Evolutionary conservation across 176 grass and related monocot genomes (phyloP), one percentile per base, ranked within the genome.

Genomic region (Oryza brachyantha): DNA sequence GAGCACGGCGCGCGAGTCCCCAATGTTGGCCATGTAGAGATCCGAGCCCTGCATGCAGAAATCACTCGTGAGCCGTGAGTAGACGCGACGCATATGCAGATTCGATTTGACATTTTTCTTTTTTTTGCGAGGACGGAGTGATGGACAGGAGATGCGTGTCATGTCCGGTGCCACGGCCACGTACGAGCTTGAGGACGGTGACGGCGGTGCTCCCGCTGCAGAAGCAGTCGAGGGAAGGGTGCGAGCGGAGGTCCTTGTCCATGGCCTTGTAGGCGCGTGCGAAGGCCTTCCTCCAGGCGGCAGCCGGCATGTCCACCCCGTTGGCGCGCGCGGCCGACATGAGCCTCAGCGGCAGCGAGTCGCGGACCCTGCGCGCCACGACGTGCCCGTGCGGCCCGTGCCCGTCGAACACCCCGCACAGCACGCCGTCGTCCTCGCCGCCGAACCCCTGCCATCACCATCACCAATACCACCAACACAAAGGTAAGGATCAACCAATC

Each of bases 331-430:
- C 83, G 11, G 84, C 77, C 19, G 90, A 86, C 70, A 99, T 87
- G 71, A 99, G 92, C 71, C 90, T 91, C 12, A 99, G 84, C 2
- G 96, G 92, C 21, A 99, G 84, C 35, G 88, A 58, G 48, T 99
- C 96, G 32, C 92, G 83, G 31, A 95, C 92, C 85, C 89, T 85
- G 29, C 96, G 88, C 72, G 90, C 90, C 81, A 99, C 96, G 39
- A 95, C 72, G 80, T 95, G 96, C 10, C 92, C 96, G 24, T 93
- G 84, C 58, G 96, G 96, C 11, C 96, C 96, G 68, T 99, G 96
- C 8, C 96, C 96, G 86, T 99, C 96, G 84, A 91, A 99, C 65
- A 99, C 92, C 35, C 96, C 96, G 61, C 96, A 99, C 29, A 99
- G 81, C 75, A 95, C 88, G 68, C 67, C 81, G 74, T 89, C 87